Evolutionary conservation across 2,329 filamentous ascomycete species (phyloP).

Genomic region (Fusarium hainanense): DNA sequence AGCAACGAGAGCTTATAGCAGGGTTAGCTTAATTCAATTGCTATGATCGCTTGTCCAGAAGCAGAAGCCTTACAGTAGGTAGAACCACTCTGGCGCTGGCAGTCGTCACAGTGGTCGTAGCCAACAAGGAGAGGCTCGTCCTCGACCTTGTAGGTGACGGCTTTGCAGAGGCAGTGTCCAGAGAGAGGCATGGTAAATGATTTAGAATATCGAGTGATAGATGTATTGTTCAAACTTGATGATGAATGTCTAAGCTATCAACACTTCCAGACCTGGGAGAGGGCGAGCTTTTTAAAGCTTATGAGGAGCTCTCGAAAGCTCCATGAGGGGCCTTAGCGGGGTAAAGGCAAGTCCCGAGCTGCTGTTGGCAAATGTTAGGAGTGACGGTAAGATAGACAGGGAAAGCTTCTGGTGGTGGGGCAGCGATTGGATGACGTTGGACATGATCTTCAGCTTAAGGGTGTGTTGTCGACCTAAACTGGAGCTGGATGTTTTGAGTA

Average conservation of each 20-base stretch:
- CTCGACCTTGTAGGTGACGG: conserved; percentile 74
- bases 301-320: conserved; percentile 40
- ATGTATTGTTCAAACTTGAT: conserved; percentile 12
- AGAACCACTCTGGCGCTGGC: conserved; percentile 75
- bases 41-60: neutral
- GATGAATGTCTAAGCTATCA: conserved; percentile 1
- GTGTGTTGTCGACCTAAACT: conserved; percentile 22
- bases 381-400: conserved; percentile 30
- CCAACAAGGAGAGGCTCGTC: conserved; percentile 65
- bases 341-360: conserved; percentile 42
- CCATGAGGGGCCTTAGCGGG: conserved; percentile 44
- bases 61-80: conserved; percentile 69
- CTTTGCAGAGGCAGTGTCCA: conserved; percentile 78
- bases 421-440: conserved; percentile 47
- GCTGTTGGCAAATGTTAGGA: conserved; percentile 22
- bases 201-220: neutral
- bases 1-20: conserved; percentile 67
- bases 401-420: conserved; percentile 43
- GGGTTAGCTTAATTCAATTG: conserved; percentile 9
- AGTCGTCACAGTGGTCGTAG: conserved; percentile 80
- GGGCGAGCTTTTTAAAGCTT: conserved; percentile 19
- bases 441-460: conserved; percentile 21
- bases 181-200: conserved; percentile 69
- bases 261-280: neutral
- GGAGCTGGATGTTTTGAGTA: conserved; percentile 23